Evolutionary conservation across 371 early-diverging fungal species (phyloP).

Genomic region (Circinella minor): DNA sequence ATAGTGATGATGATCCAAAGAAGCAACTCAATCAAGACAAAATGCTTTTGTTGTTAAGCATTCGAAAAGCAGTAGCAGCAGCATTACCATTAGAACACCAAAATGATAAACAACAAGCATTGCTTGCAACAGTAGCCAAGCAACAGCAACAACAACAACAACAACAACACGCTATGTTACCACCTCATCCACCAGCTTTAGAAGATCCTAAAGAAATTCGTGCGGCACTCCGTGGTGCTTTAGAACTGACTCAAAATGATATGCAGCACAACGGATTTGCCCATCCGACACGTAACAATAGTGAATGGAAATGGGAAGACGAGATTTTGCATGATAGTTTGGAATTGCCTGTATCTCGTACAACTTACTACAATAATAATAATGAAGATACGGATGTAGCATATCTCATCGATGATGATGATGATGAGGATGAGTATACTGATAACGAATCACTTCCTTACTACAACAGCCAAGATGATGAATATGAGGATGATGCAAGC

Average conservation of each 20-base stretch:
- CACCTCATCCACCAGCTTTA: slow-evolving; percentile 9
- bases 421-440: neutral
- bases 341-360: neutral
- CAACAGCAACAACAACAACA: neutral
- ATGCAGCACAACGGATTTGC: slow-evolving; percentile 26
- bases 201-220: slow-evolving; percentile 25
- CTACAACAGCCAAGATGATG: neutral
- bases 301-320: slow-evolving; percentile 25
- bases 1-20: neutral
- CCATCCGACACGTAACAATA: slow-evolving; percentile 5
- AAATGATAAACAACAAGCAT: neutral
- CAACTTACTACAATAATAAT: neutral
- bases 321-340: slow-evolving; percentile 18
- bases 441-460: neutral
- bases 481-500: neutral
- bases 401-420: slow-evolving; percentile 4
- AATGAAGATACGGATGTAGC: neutral
- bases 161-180: neutral
- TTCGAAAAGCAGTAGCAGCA: slow-evolving; percentile 10
- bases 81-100: neutral
- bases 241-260: slow-evolving; percentile 32
- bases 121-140: neutral
- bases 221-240: slow-evolving; percentile 32
- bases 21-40: neutral
- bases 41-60: slow-evolving; percentile 6